These are phyloP conservation scores for Colletotrichum costaricense DNA, from an alignment of 2,329 filamentous ascomycete species.

Conservation along the genomic window DNA sequence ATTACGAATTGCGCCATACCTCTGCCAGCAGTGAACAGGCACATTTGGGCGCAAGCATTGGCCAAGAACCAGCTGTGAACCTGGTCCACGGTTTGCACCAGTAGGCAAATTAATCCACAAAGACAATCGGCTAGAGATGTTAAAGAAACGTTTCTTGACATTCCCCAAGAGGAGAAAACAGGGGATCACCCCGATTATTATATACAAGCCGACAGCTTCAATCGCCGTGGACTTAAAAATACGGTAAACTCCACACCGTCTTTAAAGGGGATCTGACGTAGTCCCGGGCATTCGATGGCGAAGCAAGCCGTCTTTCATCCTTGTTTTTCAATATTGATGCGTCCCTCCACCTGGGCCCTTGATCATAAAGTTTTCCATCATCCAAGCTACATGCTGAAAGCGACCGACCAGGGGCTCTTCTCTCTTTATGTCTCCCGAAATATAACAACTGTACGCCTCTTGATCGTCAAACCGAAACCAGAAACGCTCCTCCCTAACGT, in stretches of 20 bases:
- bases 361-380: slow-evolving; percentile 21
- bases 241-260: slow-evolving; percentile 7
- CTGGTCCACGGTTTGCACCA: neutral
- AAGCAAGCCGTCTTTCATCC: neutral
- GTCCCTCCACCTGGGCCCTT: neutral
- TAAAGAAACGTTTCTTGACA: neutral
- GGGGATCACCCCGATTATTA: slow-evolving; percentile 25
- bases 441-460: slow-evolving; percentile 31
- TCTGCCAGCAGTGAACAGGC: neutral
- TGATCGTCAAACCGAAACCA: slow-evolving; percentile 34
- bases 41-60: neutral
- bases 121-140: neutral
- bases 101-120: neutral
- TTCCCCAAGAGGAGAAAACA: slow-evolving; percentile 1
- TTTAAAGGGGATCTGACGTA: neutral
- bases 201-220: slow-evolving; percentile 31
- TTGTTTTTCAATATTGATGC: slow-evolving; percentile 16
- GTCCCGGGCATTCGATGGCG: slow-evolving; percentile 9
- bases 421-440: slow-evolving; percentile 36
- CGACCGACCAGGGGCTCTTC: slow-evolving; percentile 35
- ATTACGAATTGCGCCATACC: neutral
- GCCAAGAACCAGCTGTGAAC: neutral
- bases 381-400: slow-evolving; percentile 36
- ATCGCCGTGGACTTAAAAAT: slow-evolving; percentile 20
- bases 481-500: slow-evolving; percentile 35